Base-by-base conservation (phyloP, 768 basidiomycete species). In the Boletus huronensis region DNA sequence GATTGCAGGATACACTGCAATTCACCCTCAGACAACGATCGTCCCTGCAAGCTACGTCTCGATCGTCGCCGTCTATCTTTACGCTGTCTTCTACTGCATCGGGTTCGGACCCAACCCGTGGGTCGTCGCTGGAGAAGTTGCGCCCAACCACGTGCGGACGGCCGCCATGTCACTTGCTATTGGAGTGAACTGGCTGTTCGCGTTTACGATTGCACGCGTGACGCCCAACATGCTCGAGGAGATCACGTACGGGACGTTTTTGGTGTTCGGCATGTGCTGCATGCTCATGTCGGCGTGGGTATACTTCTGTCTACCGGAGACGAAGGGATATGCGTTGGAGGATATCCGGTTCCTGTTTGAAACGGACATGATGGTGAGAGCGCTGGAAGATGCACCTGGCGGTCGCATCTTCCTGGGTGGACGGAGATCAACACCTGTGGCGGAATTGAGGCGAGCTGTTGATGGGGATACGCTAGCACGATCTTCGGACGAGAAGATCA, bases 231-330 rank as follows among this genome's bases (percentile, higher is more conserved):
- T 76, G 69, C 66, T 76, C 10, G 52, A 64, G 43, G 58, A 42
- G 36, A 67, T 71, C 58, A 65, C 21, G 19, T 67, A 67, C 16
- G 68, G 68, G 35, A 74, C 73, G 38, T 74, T 66, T 52, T 50
- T 74, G 8, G 21, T 71, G 28, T 74, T 71, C 39, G 72, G 73
- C 8, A 5, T 54, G 46, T 64, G 61, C 43, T 74, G 70, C 52
- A 17, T 74, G 34, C 38, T 70, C 43, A 70, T 75, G 65, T 64
- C 67, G 38, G 51, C 41, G 8, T 77, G 70, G 72, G 67, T 67
- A 25, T 72, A 72, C 58, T 58, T 76, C 46, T 68, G 66, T 58
- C 57, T 77, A 32, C 76, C 76, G 19, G 76, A 77, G 64, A 77
- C 76, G 11, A 73, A 58, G 47, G 71, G 74, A 31, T 68, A 71